These are phyloP conservation scores for Diplogelasinospora grovesii DNA, from an alignment of 495 filamentous ascomycete genomes.

Conservation along the genomic window DNA sequence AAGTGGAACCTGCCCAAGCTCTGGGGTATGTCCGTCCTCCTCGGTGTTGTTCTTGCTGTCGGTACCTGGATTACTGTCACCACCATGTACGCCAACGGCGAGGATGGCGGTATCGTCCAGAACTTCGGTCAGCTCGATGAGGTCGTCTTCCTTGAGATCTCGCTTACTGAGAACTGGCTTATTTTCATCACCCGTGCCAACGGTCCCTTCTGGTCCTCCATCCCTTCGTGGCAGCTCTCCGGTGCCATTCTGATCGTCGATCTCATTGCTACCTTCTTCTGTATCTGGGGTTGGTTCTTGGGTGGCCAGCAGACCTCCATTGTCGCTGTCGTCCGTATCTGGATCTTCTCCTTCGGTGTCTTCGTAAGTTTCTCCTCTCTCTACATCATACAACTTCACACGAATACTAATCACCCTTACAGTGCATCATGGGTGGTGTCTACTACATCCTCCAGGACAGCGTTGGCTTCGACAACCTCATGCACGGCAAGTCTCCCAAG, in stretches of 20 bases:
- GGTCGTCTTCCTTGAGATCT: conserved; percentile 84
- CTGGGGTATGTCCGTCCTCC: conserved; percentile 82
- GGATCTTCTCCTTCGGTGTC: conserved; percentile 82
- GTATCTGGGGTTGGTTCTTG: conserved; percentile 71
- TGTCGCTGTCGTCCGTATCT: conserved; percentile 76
- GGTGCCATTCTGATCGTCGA: conserved; percentile 75
- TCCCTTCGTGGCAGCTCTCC: conserved; percentile 74
- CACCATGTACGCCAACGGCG: conserved; percentile 61
- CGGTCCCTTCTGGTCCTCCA: conserved; percentile 76
- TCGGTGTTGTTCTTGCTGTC: conserved; percentile 71
- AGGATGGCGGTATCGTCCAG: conserved; percentile 75
- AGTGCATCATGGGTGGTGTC: conserved; percentile 41
- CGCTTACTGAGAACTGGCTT: conserved; percentile 89
- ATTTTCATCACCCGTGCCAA: conserved; percentile 91
- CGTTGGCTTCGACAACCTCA: conserved; percentile 76
- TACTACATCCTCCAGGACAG: conserved; percentile 76
- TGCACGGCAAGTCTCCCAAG: conserved; percentile 80
- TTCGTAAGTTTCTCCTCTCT: conserved; percentile 58
- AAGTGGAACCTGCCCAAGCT: conserved; percentile 92
- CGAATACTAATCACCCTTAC: background rate
- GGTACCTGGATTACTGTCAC: conserved; percentile 81
- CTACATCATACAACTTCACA: conserved; percentile 33
- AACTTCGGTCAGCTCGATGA: conserved; percentile 76
- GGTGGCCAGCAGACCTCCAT: conserved; percentile 57
- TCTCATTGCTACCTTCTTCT: conserved; percentile 75